Conservation (phyloP, 139 green algal species). For the Chlorella vulgaris region DNA sequence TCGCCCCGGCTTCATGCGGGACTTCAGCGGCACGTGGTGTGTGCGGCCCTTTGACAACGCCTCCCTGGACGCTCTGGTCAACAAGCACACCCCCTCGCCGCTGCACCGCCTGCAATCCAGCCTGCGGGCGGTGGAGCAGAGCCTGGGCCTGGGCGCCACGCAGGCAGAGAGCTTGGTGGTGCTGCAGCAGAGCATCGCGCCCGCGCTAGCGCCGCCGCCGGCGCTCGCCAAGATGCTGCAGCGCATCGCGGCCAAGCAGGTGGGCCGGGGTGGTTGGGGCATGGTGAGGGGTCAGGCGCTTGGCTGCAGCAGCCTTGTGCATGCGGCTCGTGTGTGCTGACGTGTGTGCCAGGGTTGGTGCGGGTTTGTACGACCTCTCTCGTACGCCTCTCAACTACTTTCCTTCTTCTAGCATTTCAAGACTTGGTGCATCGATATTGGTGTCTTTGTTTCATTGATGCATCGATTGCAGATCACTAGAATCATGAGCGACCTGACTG, state of each 20-base stretch:
- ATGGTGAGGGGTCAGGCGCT: too few species aligned
- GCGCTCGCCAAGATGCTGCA: constrained; percentile 55
- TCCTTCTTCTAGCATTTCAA: not conserved
- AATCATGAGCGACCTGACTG: constrained; percentile 55
- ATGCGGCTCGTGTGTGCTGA: not conserved
- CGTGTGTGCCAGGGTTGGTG: not conserved
- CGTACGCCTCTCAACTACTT: not conserved
- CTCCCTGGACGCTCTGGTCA: constrained; percentile 17
- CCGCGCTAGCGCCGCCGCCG: constrained; percentile 46
- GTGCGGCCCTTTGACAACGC: constrained; percentile 42
- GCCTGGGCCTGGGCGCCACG: not conserved
- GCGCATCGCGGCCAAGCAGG: constrained; percentile 51
- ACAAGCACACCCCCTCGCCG: constrained; percentile 2
- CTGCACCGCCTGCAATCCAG: constrained; percentile 34
- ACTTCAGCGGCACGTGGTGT: constrained; percentile 53
- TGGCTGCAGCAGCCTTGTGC: not conserved
- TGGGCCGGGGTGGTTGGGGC: not conserved
- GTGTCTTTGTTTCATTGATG: not conserved
- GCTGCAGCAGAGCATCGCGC: constrained; percentile 63
- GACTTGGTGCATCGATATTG: not conserved
- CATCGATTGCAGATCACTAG: constrained; percentile 31
- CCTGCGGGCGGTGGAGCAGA: not conserved
- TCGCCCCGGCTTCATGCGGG: constrained; percentile 59
- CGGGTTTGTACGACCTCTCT: not conserved
- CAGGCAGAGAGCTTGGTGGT: constrained; percentile 47